Conservation (phyloP, 1,284 basidiomycete genomes). For the Entoloma clypeatum region DNA sequence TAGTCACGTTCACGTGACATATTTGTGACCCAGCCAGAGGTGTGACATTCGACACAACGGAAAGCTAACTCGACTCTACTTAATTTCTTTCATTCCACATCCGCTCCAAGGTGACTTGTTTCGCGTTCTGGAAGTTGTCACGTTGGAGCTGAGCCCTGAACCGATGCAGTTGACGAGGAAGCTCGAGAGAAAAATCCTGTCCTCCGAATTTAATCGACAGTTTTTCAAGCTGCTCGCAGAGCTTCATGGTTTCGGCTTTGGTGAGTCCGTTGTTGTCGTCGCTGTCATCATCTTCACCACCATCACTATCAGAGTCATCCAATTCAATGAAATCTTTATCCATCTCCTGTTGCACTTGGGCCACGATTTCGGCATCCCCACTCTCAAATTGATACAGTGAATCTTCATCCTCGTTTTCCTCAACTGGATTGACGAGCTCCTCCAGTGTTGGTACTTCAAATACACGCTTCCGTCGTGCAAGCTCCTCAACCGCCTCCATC, state of each 20-base stretch:
- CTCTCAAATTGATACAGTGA: no score
- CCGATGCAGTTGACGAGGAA: constrained; percentile 5
- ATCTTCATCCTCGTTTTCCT: constrained; percentile 2
- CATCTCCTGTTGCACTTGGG: constrained; percentile 5
- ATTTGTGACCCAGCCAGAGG: no score
- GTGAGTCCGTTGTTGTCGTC: not conserved
- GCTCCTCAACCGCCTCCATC: constrained; percentile 3
- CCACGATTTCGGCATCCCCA: constrained; percentile 1
- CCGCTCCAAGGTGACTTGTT: no score
- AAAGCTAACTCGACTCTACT: no score
- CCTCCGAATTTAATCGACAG: constrained; percentile 4
- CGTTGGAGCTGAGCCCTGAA: constrained; percentile 8
- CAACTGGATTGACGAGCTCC: constrained; percentile 1
- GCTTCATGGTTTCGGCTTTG: constrained; percentile 4
- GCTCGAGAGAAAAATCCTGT: constrained; percentile 2
- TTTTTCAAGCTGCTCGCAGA: constrained; percentile 7
- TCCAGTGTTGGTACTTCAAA: constrained; percentile 1
- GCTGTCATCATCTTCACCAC: constrained; percentile 1
- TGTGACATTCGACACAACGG: no score
- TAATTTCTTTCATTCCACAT: no score
- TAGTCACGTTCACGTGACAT: no score
- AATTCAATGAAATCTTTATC: constrained; percentile 9
- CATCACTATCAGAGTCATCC: constrained; percentile 7
- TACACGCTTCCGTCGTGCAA: not conserved
- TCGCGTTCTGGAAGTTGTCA: no score